phyloP scores from a whole-genome alignment of 2,329 filamentous ascomycete species.

The Coniochaeta hoffmannii region DNA sequence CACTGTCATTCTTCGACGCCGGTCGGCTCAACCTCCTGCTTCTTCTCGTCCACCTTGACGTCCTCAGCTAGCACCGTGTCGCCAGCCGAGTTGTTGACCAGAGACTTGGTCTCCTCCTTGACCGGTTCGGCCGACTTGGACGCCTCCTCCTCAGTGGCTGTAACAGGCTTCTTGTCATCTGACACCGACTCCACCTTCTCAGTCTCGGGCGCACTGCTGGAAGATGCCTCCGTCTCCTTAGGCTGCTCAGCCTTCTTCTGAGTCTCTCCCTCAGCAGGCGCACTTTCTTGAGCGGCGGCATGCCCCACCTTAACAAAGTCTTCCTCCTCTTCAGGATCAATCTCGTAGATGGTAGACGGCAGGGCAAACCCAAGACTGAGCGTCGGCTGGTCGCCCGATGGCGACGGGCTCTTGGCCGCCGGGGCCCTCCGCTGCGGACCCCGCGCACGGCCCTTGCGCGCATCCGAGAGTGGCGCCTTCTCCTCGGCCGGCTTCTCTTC shows the following conservation, averaged over 20 bases:
- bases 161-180: neutral
- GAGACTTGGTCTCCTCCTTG: constrained; percentile 22
- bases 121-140: neutral
- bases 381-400: constrained; percentile 20
- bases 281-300: neutral
- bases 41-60: constrained; percentile 25
- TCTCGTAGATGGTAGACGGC: constrained; percentile 42
- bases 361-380: constrained; percentile 38
- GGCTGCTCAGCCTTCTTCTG: neutral
- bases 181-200: constrained; percentile 6
- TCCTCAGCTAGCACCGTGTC: constrained; percentile 33
- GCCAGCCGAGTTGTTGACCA: constrained; percentile 34
- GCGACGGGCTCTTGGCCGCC: constrained; percentile 19
- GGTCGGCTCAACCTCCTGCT: constrained; percentile 25
- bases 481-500: constrained; percentile 51
- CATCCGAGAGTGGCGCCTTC: constrained; percentile 77
- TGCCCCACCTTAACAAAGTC: constrained; percentile 27
- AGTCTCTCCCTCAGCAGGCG: neutral
- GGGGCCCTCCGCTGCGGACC: constrained; percentile 60
- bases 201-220: neutral
- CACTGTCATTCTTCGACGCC: constrained; percentile 16
- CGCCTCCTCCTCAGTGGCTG: neutral
- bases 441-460: constrained; percentile 81
- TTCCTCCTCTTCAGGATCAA: constrained; percentile 43
- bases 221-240: constrained; percentile 3